A percentile compares a stretch with the other conserved stretches of the same genome.
phyloP scores from a whole-genome alignment of 805 yeast genomes.

The Suhomyces emberorum region DNA sequence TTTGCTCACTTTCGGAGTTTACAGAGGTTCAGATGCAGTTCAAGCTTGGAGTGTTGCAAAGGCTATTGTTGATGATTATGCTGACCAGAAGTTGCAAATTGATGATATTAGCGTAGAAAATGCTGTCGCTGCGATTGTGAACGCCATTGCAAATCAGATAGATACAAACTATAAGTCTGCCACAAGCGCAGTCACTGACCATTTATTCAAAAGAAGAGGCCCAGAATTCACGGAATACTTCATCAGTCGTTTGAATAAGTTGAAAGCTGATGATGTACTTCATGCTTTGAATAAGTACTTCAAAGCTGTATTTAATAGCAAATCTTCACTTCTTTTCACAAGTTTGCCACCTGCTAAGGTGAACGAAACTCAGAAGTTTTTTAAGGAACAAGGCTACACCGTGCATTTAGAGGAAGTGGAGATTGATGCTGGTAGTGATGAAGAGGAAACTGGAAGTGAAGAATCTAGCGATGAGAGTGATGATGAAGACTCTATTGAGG shows the following conservation, averaged over 20 bases:
- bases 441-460: slow-evolving; percentile 8
- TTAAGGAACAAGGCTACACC: slow-evolving; percentile 55
- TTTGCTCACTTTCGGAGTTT: slow-evolving; percentile 60
- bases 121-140: slow-evolving; percentile 73
- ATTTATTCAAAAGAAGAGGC: slow-evolving; percentile 66
- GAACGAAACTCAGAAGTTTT: slow-evolving; percentile 43
- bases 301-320: slow-evolving; percentile 58
- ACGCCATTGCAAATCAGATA: slow-evolving; percentile 64
- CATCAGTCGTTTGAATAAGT: slow-evolving; percentile 49
- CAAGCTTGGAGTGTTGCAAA: slow-evolving; percentile 63
- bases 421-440: slow-evolving; percentile 15
- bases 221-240: slow-evolving; percentile 55
- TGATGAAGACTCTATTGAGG: slow-evolving; percentile 12
- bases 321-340: slow-evolving; percentile 57
- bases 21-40: slow-evolving; percentile 80
- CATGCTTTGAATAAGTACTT: slow-evolving; percentile 55
- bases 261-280: slow-evolving; percentile 53
- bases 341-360: slow-evolving; percentile 70
- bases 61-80: slow-evolving; percentile 58
- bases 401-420: slow-evolving; percentile 55
- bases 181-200: slow-evolving; percentile 59
- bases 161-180: slow-evolving; percentile 68
- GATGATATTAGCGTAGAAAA: slow-evolving; percentile 64
- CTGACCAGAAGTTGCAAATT: slow-evolving; percentile 50
- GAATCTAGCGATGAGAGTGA: slow-evolving; percentile 8